Conservation (phyloP, 2,329 filamentous ascomycete genomes). For the Neonectria punicea region DNA sequence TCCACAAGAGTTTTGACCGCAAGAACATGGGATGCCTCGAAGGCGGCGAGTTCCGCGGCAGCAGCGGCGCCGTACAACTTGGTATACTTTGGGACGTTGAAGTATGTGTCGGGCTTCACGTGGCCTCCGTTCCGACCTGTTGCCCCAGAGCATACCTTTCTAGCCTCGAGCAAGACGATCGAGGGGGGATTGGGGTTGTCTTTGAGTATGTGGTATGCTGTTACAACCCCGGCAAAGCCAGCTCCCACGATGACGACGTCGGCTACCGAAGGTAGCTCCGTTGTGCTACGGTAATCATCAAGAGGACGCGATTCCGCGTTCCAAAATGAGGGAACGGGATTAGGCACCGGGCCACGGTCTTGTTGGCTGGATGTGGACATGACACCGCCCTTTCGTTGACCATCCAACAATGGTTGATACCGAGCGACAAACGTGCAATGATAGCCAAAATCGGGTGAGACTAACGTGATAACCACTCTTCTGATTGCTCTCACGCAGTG, state of each 20-base stretch:
- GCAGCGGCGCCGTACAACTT: slow-evolving; percentile 30
- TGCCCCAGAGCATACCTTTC: slow-evolving; percentile 48
- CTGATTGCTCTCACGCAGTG: not conserved
- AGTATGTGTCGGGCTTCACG: slow-evolving; percentile 34
- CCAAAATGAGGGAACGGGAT: slow-evolving; percentile 28
- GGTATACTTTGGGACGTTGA: slow-evolving; percentile 31
- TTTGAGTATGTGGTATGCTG: slow-evolving; percentile 53
- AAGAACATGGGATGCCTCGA: slow-evolving; percentile 34
- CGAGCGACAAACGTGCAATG: not conserved
- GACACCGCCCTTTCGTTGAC: not conserved
- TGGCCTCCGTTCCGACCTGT: slow-evolving; percentile 50
- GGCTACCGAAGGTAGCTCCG: slow-evolving; percentile 48
- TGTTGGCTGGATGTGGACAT: slow-evolving; percentile 6
- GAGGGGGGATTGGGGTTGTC: slow-evolving; percentile 29
- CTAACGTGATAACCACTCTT: not conserved
- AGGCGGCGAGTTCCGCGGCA: slow-evolving; percentile 36
- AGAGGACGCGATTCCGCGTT: slow-evolving; percentile 13
- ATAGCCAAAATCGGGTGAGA: not conserved
- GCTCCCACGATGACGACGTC: slow-evolving; percentile 56
- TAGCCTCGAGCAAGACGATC: slow-evolving; percentile 49
- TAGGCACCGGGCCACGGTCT: slow-evolving; percentile 15
- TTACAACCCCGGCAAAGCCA: slow-evolving; percentile 48
- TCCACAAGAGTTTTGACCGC: slow-evolving; percentile 49
- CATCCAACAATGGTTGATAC: not conserved
- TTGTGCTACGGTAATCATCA: slow-evolving; percentile 23